These are phyloP conservation scores for Candida hispaniensis DNA, from an alignment of 805 yeast species.

Conservation along the genomic window DNA sequence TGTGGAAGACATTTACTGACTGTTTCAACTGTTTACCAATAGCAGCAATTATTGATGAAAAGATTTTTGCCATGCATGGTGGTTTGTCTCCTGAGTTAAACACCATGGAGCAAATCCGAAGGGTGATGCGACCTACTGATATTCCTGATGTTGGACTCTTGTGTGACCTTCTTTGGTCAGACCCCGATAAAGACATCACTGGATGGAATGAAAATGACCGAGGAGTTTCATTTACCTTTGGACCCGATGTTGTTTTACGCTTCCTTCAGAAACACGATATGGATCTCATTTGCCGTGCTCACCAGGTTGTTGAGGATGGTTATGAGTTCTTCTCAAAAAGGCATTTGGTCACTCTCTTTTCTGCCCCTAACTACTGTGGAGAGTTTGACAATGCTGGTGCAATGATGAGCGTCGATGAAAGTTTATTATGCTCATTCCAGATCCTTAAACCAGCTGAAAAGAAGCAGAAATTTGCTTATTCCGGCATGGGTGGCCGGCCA, in stretches of 20 bases:
- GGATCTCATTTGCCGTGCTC: constrained; percentile 97
- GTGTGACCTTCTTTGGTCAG: constrained; percentile 96
- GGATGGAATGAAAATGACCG: constrained; percentile 99
- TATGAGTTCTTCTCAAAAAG: constrained; percentile 94
- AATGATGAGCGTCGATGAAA: constrained; percentile 98
- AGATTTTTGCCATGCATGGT: constrained; percentile 98
- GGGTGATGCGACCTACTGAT: constrained; percentile 99
- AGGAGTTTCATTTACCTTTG: constrained; percentile 98
- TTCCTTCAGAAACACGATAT: constrained; percentile 94
- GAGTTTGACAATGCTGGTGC: constrained; percentile 99
- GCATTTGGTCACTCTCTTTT: constrained; percentile 87
- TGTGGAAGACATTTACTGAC: constrained; percentile 98
- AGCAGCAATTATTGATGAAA: constrained; percentile 96
- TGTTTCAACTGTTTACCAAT: constrained; percentile 97
- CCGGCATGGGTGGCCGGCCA: constrained; percentile 33
- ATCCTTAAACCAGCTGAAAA: constrained; percentile 97
- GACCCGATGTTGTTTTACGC: constrained; percentile 97
- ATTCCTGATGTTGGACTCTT: constrained; percentile 95
- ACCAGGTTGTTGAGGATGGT: constrained; percentile 98
- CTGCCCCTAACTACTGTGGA: constrained; percentile 98
- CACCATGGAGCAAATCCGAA: constrained; percentile 96
- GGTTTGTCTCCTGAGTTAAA: constrained; percentile 95
- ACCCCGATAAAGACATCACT: constrained; percentile 95
- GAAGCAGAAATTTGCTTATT: constrained; percentile 56
- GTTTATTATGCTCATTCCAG: constrained; percentile 81